These are phyloP conservation scores for Linnemannia exigua DNA, from an alignment of 192 early-diverging fungal species.

Conservation along the genomic window DNA sequence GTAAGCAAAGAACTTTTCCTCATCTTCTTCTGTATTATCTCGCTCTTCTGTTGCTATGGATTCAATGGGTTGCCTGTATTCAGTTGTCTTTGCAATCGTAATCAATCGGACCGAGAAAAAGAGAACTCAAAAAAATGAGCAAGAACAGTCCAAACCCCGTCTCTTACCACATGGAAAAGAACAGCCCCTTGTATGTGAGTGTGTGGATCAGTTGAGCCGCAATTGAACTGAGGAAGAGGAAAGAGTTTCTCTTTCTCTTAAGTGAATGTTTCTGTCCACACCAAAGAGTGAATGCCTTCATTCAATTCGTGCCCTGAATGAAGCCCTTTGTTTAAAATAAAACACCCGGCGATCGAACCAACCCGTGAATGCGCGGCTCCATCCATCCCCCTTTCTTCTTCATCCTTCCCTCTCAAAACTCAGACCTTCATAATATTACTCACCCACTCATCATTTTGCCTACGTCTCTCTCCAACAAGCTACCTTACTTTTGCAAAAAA, in stretches of 20 bases:
- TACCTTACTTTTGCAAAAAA: background rate
- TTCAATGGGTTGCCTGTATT: background rate
- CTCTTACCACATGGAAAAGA: conserved; percentile 4
- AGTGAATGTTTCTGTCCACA: background rate
- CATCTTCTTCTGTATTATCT: no score
- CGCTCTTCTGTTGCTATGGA: background rate
- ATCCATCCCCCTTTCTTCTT: background rate
- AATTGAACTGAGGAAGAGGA: background rate
- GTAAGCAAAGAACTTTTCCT: background rate
- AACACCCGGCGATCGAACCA: background rate
- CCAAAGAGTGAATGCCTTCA: background rate
- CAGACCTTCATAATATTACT: background rate
- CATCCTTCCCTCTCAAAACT: no score
- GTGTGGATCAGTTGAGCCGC: background rate
- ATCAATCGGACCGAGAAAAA: background rate
- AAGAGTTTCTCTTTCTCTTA: background rate
- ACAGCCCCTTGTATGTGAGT: background rate
- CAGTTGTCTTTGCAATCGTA: background rate
- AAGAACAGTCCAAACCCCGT: background rate
- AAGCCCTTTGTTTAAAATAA: background rate
- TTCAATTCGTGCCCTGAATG: conserved; percentile 1
- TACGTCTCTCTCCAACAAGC: background rate
- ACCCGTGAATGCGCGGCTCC: background rate
- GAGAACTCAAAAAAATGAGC: background rate
- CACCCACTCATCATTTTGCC: background rate